These are phyloP conservation scores for Fusarium irregulare DNA, from an alignment of 2,329 filamentous ascomycete genomes.

Conservation along the genomic window DNA sequence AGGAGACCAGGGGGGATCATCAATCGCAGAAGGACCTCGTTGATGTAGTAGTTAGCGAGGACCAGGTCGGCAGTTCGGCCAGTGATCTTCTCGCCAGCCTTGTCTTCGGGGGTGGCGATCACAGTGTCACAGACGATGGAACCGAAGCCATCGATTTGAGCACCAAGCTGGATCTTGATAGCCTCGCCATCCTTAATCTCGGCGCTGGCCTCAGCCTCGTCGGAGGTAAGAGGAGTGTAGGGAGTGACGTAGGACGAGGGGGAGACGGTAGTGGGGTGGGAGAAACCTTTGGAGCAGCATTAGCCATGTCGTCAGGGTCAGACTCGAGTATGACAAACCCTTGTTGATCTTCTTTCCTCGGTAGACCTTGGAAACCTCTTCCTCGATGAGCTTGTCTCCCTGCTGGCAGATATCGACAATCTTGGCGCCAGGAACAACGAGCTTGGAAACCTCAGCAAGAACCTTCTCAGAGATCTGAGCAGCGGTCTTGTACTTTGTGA, in stretches of 20 bases:
- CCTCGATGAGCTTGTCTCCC: slow-evolving; percentile 93
- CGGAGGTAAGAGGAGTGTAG: slow-evolving; percentile 91
- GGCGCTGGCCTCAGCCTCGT: slow-evolving; percentile 83
- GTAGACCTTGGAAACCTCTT: slow-evolving; percentile 95
- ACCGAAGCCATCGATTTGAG: slow-evolving; percentile 97
- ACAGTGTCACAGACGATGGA: slow-evolving; percentile 96
- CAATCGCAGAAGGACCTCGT: slow-evolving; percentile 90
- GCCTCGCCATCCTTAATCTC: slow-evolving; percentile 87
- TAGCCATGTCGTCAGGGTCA: slow-evolving; percentile 20
- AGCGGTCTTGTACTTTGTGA: slow-evolving; percentile 99
- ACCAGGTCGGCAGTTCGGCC: slow-evolving; percentile 88
- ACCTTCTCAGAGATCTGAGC: slow-evolving; percentile 96
- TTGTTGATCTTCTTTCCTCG: slow-evolving; percentile 97
- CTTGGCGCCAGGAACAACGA: slow-evolving; percentile 86
- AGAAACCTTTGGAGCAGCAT: slow-evolving; percentile 70
- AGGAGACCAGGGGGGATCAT: slow-evolving; percentile 92
- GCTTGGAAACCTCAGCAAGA: slow-evolving; percentile 81
- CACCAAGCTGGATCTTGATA: slow-evolving; percentile 98
- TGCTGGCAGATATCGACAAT: slow-evolving; percentile 94
- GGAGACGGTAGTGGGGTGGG: slow-evolving; percentile 94
- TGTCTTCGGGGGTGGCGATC: slow-evolving; percentile 73
- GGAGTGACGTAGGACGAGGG: slow-evolving; percentile 95
- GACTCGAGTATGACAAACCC: slow-evolving; percentile 65
- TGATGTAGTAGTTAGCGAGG: slow-evolving; percentile 92
- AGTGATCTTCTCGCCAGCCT: slow-evolving; percentile 72